phyloP scores from a whole-genome alignment of 164 flowering plant genomes.

The Cinnamomum micranthum region DNA sequence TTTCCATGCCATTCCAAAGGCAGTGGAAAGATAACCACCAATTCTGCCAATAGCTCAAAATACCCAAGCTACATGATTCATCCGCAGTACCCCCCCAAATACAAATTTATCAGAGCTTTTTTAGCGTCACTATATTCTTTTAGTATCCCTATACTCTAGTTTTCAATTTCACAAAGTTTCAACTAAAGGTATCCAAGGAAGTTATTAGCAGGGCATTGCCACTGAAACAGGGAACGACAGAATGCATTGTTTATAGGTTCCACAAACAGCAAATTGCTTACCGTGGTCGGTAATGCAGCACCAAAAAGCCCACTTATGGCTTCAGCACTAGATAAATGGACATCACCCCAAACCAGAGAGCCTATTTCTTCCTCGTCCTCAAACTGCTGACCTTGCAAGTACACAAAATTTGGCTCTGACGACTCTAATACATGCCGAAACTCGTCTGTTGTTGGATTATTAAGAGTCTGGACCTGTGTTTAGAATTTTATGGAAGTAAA shows the following conservation, averaged over 20 bases:
- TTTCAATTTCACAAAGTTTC: not conserved
- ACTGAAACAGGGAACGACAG: not conserved
- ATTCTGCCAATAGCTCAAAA: no score
- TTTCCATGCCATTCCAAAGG: not conserved
- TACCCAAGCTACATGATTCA: no score
- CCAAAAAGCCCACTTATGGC: conserved; percentile 49
- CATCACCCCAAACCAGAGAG: conserved; percentile 48
- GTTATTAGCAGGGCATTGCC: not conserved
- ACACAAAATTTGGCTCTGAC: conserved; percentile 53
- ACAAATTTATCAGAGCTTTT: not conserved
- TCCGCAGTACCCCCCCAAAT: not conserved
- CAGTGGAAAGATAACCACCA: not conserved
- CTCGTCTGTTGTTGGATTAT: conserved; percentile 50
- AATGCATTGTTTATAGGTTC: not conserved
- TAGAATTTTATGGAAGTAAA: not conserved
- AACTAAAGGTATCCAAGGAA: not conserved
- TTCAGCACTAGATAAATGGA: conserved; percentile 46
- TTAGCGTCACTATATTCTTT: not conserved
- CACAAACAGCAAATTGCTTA: conserved; percentile 27
- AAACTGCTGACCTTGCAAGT: conserved; percentile 58
- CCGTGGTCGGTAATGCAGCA: conserved; percentile 59
- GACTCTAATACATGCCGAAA: conserved; percentile 46
- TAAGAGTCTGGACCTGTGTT: conserved; percentile 60
- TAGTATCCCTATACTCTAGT: not conserved
- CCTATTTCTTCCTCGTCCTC: conserved; percentile 53